Base-by-base conservation (phyloP, 441 rosid genomes). In the Pelargonium australe region DNA sequence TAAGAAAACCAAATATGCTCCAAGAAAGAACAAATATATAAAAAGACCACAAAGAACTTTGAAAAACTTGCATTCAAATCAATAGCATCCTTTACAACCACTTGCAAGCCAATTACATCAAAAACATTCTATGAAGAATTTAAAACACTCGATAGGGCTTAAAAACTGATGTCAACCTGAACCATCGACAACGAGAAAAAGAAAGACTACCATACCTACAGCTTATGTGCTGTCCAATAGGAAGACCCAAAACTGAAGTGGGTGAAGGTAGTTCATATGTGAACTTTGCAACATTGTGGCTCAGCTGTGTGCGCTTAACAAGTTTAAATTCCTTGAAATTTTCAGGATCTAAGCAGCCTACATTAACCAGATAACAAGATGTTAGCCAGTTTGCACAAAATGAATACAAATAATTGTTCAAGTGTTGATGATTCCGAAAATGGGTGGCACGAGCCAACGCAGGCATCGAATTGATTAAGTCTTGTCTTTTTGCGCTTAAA, bases 341-440 rank as follows among this genome's bases (percentile, higher is more conserved):
- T 34, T 82, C 82, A 14, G 86, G 79, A 68, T 82, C 86, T 72
- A 84, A 76, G 80, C 82, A 80, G 55, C 81, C 85, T 84, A 70
- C 43, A 43, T 16, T 19, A 69, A 43, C 14, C 28, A 64, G 8
- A 70, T 51, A 66, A 5, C 68, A 65, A 1, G n/a, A 40, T 23
- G 14, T 28, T 16, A 67, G 66, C 41, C 40, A 63, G 55, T 23
- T 66, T 0, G 34, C 57, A 53, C 34, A 43, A 20, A 31, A 13
- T 17, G 25, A 55, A 55, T 17, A 55, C 7, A 55, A 16, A 55
- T 17, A 55, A 55, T 51, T 28, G 31, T 28, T 28, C 31, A 28
- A 28, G 31, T 28, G 31, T 28, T 1, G 31, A 28, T 28, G 31
- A 28, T 28, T 28, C 31, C 31, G 3, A 28, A 28, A 28, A 28